Conservation (phyloP, 2,329 filamentous ascomycete species). For the Botrytis cinerea region DNA sequence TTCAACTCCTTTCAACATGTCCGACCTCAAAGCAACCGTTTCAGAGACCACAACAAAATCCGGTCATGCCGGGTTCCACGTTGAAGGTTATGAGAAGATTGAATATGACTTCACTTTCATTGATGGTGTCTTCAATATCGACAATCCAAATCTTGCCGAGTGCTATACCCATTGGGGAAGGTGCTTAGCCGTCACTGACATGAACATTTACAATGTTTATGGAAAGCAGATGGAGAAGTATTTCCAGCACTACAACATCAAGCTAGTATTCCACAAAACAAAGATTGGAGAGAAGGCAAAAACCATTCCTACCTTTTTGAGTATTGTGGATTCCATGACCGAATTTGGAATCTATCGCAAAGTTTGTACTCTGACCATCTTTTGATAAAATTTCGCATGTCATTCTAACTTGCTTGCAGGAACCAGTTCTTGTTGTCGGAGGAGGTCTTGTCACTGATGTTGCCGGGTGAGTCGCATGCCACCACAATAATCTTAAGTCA, state of each 20-base stretch:
- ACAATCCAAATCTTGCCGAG: conserved; percentile 62
- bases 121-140: conserved; percentile 64
- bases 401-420: conserved; percentile 44
- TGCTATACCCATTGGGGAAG: conserved; percentile 67
- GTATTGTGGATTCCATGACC: conserved; percentile 73
- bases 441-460: conserved; percentile 73
- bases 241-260: conserved; percentile 64
- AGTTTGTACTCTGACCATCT: conserved; percentile 40
- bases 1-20: conserved; percentile 53
- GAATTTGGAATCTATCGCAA: conserved; percentile 71
- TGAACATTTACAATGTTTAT: conserved; percentile 70
- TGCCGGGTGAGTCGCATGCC: conserved; percentile 59
- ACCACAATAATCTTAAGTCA: conserved; percentile 19
- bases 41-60: conserved; percentile 54
- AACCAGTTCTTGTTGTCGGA: conserved; percentile 66
- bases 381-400: neutral
- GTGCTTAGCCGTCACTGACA: conserved; percentile 68
- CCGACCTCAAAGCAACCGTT: conserved; percentile 68
- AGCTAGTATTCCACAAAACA: conserved; percentile 68
- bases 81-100: conserved; percentile 75
- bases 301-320: conserved; percentile 67
- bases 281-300: conserved; percentile 77
- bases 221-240: conserved; percentile 66
- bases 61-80: conserved; percentile 58
- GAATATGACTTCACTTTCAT: conserved; percentile 75